Evolutionary conservation across 1,284 basidiomycete genomes (phyloP).

Genomic region (Albatrellus sp.): DNA sequence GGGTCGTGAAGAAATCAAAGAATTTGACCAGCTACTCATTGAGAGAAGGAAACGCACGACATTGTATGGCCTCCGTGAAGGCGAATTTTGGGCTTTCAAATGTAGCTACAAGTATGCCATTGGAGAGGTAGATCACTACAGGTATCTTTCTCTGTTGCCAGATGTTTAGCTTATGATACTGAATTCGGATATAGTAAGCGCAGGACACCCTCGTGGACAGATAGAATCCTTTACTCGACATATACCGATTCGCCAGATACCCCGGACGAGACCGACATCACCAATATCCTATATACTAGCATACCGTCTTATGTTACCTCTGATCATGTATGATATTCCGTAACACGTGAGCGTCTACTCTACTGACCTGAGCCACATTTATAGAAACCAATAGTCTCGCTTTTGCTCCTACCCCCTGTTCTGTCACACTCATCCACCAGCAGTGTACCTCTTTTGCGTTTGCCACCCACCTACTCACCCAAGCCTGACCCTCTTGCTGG

Average conservation of each 20-base stretch:
- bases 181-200: slow-evolving; percentile 34
- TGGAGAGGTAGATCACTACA: slow-evolving; percentile 71
- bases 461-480: slow-evolving; percentile 39
- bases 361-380: not conserved
- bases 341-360: not conserved
- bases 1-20: slow-evolving; percentile 51
- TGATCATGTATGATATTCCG: slow-evolving; percentile 44
- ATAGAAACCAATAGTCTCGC: slow-evolving; percentile 59
- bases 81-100: slow-evolving; percentile 76
- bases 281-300: slow-evolving; percentile 59
- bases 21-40: slow-evolving; percentile 65
- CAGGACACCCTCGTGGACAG: slow-evolving; percentile 88
- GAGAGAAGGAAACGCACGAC: slow-evolving; percentile 53
- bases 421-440: slow-evolving; percentile 10
- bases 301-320: slow-evolving; percentile 68
- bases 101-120: slow-evolving; percentile 82
- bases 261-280: slow-evolving; percentile 40
- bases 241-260: slow-evolving; percentile 52
- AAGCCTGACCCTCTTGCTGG: slow-evolving; percentile 36
- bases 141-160: slow-evolving; percentile 29
- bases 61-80: slow-evolving; percentile 69
- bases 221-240: slow-evolving; percentile 83
- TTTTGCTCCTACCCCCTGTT: slow-evolving; percentile 43
- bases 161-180: not conserved
- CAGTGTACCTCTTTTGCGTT: slow-evolving; percentile 29